phyloP scores from a whole-genome alignment of 306 rosid genomes.

The Ceratonia siliqua region DNA sequence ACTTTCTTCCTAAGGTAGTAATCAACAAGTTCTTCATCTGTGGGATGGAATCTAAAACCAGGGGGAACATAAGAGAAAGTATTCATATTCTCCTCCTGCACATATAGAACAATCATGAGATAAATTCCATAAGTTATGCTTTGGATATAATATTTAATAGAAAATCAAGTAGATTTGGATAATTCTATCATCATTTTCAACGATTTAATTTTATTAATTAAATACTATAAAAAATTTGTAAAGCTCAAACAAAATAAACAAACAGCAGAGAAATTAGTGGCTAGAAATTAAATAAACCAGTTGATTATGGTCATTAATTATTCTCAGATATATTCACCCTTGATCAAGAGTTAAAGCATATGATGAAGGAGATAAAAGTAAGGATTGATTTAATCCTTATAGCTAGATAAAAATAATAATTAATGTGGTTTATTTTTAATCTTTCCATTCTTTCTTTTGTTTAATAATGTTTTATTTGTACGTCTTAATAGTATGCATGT shows the following conservation, averaged over 20 bases:
- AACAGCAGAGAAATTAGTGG: not conserved
- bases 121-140: not conserved
- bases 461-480: not conserved
- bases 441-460: not conserved
- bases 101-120: slow-evolving; percentile 11
- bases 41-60: slow-evolving; percentile 94
- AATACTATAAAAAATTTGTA: not conserved
- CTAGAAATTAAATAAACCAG: not conserved
- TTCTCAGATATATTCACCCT: not conserved
- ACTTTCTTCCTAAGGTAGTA: slow-evolving; percentile 87
- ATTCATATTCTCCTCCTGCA: slow-evolving; percentile 62
- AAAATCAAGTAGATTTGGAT: too few species aligned
- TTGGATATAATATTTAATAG: not conserved
- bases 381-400: not conserved
- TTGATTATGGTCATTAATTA: not conserved
- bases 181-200: too few species aligned
- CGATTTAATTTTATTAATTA: not conserved
- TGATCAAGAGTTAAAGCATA: not conserved
- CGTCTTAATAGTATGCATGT: not conserved
- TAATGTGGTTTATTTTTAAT: not conserved
- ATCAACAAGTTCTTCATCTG: slow-evolving; percentile 96
- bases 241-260: not conserved
- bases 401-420: not conserved
- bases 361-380: not conserved
- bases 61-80: slow-evolving; percentile 82